phyloP scores from a whole-genome alignment of 768 basidiomycete species.

The Rhodotorula babjevae region DNA sequence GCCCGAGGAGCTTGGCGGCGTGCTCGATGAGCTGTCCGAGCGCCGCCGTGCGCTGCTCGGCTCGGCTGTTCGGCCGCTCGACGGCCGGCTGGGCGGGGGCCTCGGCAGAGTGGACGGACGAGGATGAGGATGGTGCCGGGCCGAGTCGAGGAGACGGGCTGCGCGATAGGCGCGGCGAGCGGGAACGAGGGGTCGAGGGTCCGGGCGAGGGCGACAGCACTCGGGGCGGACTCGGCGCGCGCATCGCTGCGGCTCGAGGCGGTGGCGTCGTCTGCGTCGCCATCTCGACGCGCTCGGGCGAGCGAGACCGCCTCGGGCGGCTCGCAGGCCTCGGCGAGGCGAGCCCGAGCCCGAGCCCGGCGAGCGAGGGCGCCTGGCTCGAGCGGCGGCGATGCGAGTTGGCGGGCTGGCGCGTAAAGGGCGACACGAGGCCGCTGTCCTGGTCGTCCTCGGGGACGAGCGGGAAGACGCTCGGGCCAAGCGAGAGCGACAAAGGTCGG shows the following conservation, averaged over 20 bases:
- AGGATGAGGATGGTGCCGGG: not conserved
- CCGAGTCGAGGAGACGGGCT: not conserved
- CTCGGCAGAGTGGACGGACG: not conserved
- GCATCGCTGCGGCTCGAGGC: too few relatives aligned
- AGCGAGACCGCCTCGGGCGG: not conserved
- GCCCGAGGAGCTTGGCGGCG: conserved; percentile 59
- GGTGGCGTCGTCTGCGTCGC: not conserved
- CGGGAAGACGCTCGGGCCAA: conserved; percentile 34
- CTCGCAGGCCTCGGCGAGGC: not conserved
- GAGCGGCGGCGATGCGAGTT: conserved; percentile 8
- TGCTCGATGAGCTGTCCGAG: conserved; percentile 51
- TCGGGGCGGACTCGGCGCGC: not conserved
- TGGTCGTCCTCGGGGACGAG: conserved; percentile 23
- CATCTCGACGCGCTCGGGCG: not conserved
- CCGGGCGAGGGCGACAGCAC: not conserved
- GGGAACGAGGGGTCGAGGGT: not conserved
- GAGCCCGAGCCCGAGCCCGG: not conserved
- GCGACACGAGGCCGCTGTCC: not conserved
- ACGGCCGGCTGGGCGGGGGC: not conserved
- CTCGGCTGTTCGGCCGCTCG: not conserved
- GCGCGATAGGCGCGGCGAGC: not conserved
- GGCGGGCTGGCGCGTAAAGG: conserved; percentile 9
- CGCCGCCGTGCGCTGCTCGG: conserved; percentile 40
- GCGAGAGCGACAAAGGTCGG: conserved; percentile 35
- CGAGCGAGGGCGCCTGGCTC: conserved; percentile 7